Percentiles rank a stretch among this genome's conserved stretches.
Evolutionary conservation across 1,284 basidiomycete species (phyloP).

Genomic region (Polyporus tsugae): DNA sequence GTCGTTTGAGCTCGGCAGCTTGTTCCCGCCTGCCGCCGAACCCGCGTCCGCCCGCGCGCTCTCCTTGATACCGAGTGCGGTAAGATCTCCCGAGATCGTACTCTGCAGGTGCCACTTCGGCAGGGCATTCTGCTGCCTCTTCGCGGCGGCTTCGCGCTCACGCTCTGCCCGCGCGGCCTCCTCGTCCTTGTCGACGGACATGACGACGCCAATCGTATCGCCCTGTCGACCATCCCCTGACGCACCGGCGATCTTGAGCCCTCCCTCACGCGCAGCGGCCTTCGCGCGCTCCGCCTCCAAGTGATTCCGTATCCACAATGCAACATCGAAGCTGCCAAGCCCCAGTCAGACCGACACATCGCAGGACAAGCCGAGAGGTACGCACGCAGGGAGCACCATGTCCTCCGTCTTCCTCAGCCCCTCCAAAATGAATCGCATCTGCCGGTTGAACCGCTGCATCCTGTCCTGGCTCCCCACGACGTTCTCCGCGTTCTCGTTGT

Average conservation of each 20-base stretch:
- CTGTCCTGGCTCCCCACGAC: slow-evolving; percentile 88
- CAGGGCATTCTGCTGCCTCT: slow-evolving; percentile 88
- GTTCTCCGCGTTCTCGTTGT: slow-evolving; percentile 92
- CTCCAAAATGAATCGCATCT: slow-evolving; percentile 88
- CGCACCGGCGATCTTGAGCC: slow-evolving; percentile 77
- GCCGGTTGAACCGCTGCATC: slow-evolving; percentile 95
- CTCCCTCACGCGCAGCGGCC: slow-evolving; percentile 55
- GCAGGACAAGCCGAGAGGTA: slow-evolving; percentile 4
- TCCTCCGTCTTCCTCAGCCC: slow-evolving; percentile 90
- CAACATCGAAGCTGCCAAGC: slow-evolving; percentile 82
- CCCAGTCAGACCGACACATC: slow-evolving; percentile 5
- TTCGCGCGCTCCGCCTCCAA: slow-evolving; percentile 63
- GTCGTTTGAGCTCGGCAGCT: slow-evolving; percentile 61
- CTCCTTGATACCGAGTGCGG: slow-evolving; percentile 83
- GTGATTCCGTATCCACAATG: slow-evolving; percentile 78
- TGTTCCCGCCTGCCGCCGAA: slow-evolving; percentile 38
- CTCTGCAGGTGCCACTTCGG: slow-evolving; percentile 95
- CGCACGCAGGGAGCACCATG: slow-evolving; percentile 82
- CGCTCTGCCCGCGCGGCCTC: slow-evolving; percentile 69
- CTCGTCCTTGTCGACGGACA: slow-evolving; percentile 86
- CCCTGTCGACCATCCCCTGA: slow-evolving; percentile 68
- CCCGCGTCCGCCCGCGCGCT: slow-evolving; percentile 54
- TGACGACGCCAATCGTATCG: slow-evolving; percentile 80
- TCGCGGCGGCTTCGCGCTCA: slow-evolving; percentile 76
- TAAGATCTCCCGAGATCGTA: slow-evolving; percentile 92